Conservation (phyloP, 2,329 filamentous ascomycete species). For the Zymoseptoria passerinii region DNA sequence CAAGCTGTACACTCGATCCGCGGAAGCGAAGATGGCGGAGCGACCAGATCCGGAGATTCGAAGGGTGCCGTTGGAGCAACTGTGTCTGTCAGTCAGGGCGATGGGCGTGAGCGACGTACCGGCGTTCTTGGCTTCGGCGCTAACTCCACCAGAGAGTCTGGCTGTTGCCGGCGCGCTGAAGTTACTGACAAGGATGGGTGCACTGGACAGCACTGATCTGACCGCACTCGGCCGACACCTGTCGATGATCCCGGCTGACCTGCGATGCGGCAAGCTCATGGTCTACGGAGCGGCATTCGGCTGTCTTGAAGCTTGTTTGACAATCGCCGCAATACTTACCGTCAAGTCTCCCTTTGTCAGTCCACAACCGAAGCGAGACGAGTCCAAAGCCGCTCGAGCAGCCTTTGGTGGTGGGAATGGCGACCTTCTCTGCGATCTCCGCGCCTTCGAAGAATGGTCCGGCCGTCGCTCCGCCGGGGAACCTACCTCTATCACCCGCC, state of each 20-base stretch:
- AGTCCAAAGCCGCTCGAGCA: constrained; percentile 67
- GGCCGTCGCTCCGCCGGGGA: constrained; percentile 51
- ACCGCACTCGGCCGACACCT: constrained; percentile 88
- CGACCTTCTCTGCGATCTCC: constrained; percentile 78
- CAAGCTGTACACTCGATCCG: constrained; percentile 83
- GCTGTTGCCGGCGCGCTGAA: constrained; percentile 80
- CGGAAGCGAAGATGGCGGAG: constrained; percentile 77
- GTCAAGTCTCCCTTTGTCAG: constrained; percentile 79
- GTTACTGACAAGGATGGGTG: constrained; percentile 76
- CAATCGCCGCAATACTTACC: constrained; percentile 86
- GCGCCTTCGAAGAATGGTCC: constrained; percentile 76
- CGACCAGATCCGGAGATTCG: constrained; percentile 90
- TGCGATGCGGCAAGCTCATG: constrained; percentile 89
- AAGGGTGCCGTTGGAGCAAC: constrained; percentile 83
- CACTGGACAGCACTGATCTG: constrained; percentile 74
- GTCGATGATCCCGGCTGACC: constrained; percentile 88
- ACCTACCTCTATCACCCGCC: constrained; percentile 53
- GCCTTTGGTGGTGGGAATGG: constrained; percentile 69
- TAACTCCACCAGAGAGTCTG: constrained; percentile 77
- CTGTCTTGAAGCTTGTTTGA: constrained; percentile 79
- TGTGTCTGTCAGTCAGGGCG: constrained; percentile 87
- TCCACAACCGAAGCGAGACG: constrained; percentile 72
- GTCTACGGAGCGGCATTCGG: constrained; percentile 92
- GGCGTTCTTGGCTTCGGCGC: constrained; percentile 71
- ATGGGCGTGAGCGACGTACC: constrained; percentile 85